Percentiles rank a stretch among this genome's conserved stretches.
Evolutionary conservation across 1,284 basidiomycete genomes (phyloP).

Genomic region (Heterobasidion parviporum): DNA sequence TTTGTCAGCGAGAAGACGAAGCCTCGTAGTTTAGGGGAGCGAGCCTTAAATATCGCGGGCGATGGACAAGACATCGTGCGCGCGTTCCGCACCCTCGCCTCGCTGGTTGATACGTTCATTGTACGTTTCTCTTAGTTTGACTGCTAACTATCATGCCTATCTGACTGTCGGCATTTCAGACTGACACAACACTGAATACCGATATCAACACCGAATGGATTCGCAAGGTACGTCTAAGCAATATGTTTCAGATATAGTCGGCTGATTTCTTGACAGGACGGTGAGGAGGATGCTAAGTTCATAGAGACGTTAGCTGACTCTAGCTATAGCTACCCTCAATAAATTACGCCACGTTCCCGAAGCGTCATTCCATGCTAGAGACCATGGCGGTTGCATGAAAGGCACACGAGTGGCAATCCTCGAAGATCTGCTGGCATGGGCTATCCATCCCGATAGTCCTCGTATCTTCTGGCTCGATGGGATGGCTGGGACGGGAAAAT

Average conservation of each 20-base stretch:
- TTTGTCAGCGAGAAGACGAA: neutral
- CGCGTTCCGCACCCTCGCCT: neutral
- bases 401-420: constrained; percentile 12
- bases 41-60: neutral
- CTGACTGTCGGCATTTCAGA: neutral
- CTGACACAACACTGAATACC: neutral
- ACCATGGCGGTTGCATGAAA: neutral
- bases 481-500: constrained; percentile 17
- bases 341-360: neutral
- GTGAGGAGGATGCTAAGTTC: neutral
- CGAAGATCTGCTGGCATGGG: constrained; percentile 10
- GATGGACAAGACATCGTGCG: neutral
- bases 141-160: neutral
- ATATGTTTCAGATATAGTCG: neutral
- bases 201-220: neutral
- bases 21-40: neutral
- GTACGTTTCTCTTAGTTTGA: neutral
- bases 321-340: neutral
- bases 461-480: constrained; percentile 17
- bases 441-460: neutral
- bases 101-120: neutral
- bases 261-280: neutral
- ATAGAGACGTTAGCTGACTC: neutral
- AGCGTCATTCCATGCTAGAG: neutral
- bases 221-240: neutral